A percentile compares a stretch with the other conserved stretches of the same genome.
These are phyloP conservation scores for Chaetomiaceae sp. DNA, from an alignment of 2,329 filamentous ascomycete species.

Conservation along the genomic window DNA sequence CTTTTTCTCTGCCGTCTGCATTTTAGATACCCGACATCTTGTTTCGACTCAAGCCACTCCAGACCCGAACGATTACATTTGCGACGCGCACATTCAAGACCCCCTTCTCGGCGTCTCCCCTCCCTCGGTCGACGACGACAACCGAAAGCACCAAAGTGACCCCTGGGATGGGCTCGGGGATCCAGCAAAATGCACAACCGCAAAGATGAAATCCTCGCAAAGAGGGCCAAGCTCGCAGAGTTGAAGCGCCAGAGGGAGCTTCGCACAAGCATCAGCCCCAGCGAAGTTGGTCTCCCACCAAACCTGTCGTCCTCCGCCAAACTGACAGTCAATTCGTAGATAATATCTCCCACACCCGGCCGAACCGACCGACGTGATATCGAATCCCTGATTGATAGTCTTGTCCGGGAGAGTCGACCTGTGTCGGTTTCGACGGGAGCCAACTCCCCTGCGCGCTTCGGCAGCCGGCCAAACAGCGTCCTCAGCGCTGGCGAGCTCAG, in stretches of 20 bases:
- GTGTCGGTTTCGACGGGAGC: constrained; percentile 61
- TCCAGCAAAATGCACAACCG: constrained; percentile 64
- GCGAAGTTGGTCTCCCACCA: constrained; percentile 53
- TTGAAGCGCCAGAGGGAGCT: constrained; percentile 88
- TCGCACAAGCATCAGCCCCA: constrained; percentile 63
- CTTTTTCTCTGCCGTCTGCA: too few species aligned
- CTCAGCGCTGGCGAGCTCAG: constrained; percentile 77
- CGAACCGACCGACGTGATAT: constrained; percentile 71
- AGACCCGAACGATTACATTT: too few species aligned
- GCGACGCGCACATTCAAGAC: too few species aligned
- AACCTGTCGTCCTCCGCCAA: not conserved
- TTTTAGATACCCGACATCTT: too few species aligned
- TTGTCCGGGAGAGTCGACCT: constrained; percentile 74
- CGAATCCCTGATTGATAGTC: constrained; percentile 76
- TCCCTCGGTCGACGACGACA: too few species aligned
- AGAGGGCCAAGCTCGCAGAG: constrained; percentile 95
- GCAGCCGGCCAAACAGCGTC: constrained; percentile 81
- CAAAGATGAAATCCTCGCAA: constrained; percentile 92
- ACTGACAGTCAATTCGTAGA: constrained; percentile 38
- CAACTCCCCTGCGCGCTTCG: constrained; percentile 60
- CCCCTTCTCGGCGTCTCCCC: too few species aligned
- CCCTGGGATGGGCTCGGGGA: constrained; percentile 44
- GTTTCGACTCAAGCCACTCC: too few species aligned
- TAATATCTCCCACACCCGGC: constrained; percentile 65
- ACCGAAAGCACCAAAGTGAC: not conserved